Conservation (phyloP, 805 yeast species). For the Lipomyces yamanashiensis region DNA sequence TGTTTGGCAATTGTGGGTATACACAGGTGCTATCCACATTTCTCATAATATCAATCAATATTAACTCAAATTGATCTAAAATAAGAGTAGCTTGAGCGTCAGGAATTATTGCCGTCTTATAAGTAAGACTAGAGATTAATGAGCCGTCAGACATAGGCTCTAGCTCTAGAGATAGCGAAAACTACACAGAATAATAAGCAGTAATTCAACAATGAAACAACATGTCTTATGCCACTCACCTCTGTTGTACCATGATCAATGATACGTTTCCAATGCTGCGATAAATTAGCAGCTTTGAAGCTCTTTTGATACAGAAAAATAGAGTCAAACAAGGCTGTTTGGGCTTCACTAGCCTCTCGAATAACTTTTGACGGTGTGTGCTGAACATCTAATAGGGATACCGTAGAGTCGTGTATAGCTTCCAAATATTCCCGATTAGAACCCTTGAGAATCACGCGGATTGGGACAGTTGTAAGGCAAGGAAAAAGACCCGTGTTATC, state of each 20-base stretch:
- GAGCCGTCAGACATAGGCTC: conserved; percentile 15
- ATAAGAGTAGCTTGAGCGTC: conserved; percentile 28
- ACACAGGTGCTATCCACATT: conserved; percentile 1
- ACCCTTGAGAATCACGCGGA: conserved; percentile 27
- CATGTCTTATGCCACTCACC: conserved; percentile 1
- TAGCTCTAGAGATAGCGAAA: conserved; percentile 31
- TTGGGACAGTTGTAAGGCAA: conserved; percentile 36
- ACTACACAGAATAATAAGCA: conserved; percentile 1
- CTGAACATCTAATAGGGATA: conserved; percentile 23
- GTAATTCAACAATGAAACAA: not conserved
- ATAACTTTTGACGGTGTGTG: conserved; percentile 31
- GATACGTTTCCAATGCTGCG: conserved; percentile 11
- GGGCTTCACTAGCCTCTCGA: conserved; percentile 4
- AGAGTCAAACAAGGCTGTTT: conserved; percentile 29
- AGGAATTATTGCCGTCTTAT: conserved; percentile 16
- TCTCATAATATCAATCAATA: conserved; percentile 10
- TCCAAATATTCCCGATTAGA: conserved; percentile 19
- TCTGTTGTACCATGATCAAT: conserved; percentile 25
- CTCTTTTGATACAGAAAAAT: conserved; percentile 32
- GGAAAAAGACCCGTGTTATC: conserved; percentile 29
- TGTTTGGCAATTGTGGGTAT: conserved; percentile 8
- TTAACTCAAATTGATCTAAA: conserved; percentile 27
- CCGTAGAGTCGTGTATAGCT: conserved; percentile 6
- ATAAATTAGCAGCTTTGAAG: no score
- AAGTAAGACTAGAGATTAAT: conserved; percentile 1